Evolutionary conservation across 2,329 filamentous ascomycete species (phyloP).

Genomic region (Lecanicillium sp.): DNA sequence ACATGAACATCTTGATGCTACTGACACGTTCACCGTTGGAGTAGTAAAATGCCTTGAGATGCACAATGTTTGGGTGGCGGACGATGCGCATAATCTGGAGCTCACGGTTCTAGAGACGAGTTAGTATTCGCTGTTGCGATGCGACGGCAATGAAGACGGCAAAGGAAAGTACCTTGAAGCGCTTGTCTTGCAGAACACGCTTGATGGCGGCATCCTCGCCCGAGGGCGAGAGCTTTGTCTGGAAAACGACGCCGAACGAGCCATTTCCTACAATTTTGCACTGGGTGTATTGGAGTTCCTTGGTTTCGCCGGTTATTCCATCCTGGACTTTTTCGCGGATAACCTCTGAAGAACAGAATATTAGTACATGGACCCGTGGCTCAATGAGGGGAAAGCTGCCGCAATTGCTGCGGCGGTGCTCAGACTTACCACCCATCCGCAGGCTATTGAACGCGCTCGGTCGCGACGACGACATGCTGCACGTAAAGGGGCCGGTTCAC

Average conservation of each 20-base stretch:
- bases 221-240: constrained; percentile 96
- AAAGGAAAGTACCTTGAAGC: constrained; percentile 78
- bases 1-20: constrained; percentile 5
- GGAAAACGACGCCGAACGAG: constrained; percentile 97
- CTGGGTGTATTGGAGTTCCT: constrained; percentile 96
- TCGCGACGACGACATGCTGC: constrained; percentile 78
- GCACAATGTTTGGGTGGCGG: constrained; percentile 96
- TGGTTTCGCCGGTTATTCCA: constrained; percentile 91
- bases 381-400: constrained; percentile 7
- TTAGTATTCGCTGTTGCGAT: constrained; percentile 11
- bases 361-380: background rate
- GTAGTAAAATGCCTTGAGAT: constrained; percentile 99
- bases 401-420: constrained; percentile 2
- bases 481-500: constrained; percentile 7
- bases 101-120: constrained; percentile 78
- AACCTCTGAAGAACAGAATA: constrained; percentile 57
- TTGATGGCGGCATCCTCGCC: constrained; percentile 99
- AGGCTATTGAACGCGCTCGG: constrained; percentile 79
- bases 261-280: constrained; percentile 99
- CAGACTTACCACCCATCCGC: constrained; percentile 89
- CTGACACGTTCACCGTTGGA: constrained; percentile 94
- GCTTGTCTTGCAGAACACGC: constrained; percentile 96
- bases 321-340: constrained; percentile 99
- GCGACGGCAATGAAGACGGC: constrained; percentile 14
- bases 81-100: constrained; percentile 99